Percentiles rank a stretch among this genome's conserved stretches.
Conservation (phyloP, 345 rosid species). For the Laguncularia racemosa region DNA sequence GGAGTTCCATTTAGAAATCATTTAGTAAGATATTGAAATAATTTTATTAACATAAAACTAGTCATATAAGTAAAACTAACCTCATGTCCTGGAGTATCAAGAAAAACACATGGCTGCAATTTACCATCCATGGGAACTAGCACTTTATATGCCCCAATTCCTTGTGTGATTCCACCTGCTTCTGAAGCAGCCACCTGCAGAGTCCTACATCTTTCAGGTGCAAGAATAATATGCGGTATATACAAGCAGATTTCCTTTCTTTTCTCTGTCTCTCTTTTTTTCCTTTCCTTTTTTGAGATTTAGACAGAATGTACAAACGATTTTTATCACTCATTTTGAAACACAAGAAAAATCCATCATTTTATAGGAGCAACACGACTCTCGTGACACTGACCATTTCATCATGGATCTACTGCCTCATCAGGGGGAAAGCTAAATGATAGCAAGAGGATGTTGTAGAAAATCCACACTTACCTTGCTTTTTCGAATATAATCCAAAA, state of each 20-base stretch:
- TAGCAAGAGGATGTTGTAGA: neutral
- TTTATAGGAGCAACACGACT: no score
- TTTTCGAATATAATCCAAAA: constrained; percentile 86
- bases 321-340: no score
- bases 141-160: constrained; percentile 93
- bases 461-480: constrained; percentile 60
- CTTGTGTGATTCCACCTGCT: constrained; percentile 99
- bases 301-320: neutral
- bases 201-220: constrained; percentile 14
- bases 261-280: no score
- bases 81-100: constrained; percentile 99
- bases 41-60: neutral
- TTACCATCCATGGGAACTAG: constrained; percentile 76
- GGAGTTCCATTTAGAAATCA: no score
- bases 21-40: neutral
- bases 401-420: no score
- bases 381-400: no score
- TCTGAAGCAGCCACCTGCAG: constrained; percentile 89
- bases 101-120: constrained; percentile 78
- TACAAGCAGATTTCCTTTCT: no score
- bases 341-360: no score
- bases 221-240: neutral
- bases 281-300: neutral
- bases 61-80: constrained; percentile 22
- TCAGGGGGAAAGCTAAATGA: neutral